Percentiles rank a stretch among this genome's conserved stretches.
phyloP scores from a whole-genome alignment of 1,284 basidiomycete species.

The Xanthoconium separans region DNA sequence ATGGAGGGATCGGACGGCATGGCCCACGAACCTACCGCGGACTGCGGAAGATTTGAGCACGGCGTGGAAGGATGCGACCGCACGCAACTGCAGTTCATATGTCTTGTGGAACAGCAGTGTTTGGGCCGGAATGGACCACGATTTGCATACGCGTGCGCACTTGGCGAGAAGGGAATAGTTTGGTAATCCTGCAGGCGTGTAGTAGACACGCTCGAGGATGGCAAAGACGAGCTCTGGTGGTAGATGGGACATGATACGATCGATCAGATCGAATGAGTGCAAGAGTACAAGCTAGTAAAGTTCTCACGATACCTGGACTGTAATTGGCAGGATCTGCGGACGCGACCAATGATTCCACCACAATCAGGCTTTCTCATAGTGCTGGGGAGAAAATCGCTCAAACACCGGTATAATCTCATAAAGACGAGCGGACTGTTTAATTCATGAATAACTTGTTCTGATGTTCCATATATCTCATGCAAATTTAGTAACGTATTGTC shows the following conservation, averaged over 20 bases:
- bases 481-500: constrained; percentile 20
- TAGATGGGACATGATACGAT: constrained; percentile 21
- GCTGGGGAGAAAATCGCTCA: not conserved
- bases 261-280: too few species aligned
- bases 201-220: constrained; percentile 42
- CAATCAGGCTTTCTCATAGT: too few species aligned
- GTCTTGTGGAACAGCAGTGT: constrained; percentile 40
- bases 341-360: too few species aligned
- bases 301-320: not conserved
- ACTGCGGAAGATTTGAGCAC: constrained; percentile 19
- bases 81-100: constrained; percentile 6
- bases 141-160: constrained; percentile 37
- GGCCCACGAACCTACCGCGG: constrained; percentile 13
- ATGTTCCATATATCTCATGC: constrained; percentile 8
- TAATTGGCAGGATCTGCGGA: too few species aligned
- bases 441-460: constrained; percentile 7
- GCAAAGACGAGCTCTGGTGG: constrained; percentile 44
- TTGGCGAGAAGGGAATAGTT: constrained; percentile 35
- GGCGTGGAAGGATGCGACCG: constrained; percentile 12
- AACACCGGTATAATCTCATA: constrained; percentile 21
- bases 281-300: not conserved
- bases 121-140: constrained; percentile 43
- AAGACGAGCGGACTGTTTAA: constrained; percentile 2
- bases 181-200: constrained; percentile 27
- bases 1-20: constrained; percentile 25